A percentile compares a stretch with the other conserved stretches of the same genome.
These are phyloP conservation scores for Penicillium steckii DNA, from an alignment of 495 filamentous ascomycete genomes.

Conservation along the genomic window DNA sequence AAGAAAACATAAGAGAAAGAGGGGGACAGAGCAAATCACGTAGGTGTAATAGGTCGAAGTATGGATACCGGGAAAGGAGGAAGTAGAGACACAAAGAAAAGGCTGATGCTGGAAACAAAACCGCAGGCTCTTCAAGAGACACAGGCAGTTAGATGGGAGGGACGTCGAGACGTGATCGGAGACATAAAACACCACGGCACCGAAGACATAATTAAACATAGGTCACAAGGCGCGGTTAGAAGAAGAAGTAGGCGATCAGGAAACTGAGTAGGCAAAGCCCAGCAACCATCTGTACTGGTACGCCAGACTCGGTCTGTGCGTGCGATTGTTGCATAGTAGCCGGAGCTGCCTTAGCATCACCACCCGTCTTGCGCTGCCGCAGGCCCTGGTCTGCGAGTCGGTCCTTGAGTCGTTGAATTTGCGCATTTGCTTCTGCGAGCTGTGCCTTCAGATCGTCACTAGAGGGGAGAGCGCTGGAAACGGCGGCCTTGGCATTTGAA, in stretches of 20 bases:
- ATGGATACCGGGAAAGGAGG: constrained; percentile 23
- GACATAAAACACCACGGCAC: constrained; percentile 15
- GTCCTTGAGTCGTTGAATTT: constrained; percentile 68
- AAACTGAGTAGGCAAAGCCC: constrained; percentile 84
- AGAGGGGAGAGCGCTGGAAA: constrained; percentile 45
- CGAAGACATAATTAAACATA: constrained; percentile 6
- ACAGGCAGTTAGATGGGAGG: constrained; percentile 8
- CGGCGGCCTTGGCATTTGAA: constrained; percentile 38
- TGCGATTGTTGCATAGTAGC: constrained; percentile 51
- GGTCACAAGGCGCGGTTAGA: constrained; percentile 52
- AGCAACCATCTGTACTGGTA: constrained; percentile 84
- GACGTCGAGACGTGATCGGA: constrained; percentile 28
- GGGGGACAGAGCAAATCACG: background rate
- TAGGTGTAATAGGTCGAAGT: constrained; percentile 10
- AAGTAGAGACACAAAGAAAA: constrained; percentile 21
- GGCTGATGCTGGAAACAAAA: constrained; percentile 31
- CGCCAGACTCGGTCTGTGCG: constrained; percentile 57
- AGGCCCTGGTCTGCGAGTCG: constrained; percentile 68
- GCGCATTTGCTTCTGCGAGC: constrained; percentile 72
- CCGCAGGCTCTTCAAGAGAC: constrained; percentile 25
- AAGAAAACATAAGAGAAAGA: constrained; percentile 14
- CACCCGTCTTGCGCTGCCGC: constrained; percentile 61
- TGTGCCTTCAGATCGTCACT: constrained; percentile 67
- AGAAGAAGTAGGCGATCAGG: constrained; percentile 91
- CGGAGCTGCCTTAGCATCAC: constrained; percentile 40